Evolutionary conservation across 495 filamentous ascomycete genomes (phyloP).

Genomic region (Xylaria venustula): DNA sequence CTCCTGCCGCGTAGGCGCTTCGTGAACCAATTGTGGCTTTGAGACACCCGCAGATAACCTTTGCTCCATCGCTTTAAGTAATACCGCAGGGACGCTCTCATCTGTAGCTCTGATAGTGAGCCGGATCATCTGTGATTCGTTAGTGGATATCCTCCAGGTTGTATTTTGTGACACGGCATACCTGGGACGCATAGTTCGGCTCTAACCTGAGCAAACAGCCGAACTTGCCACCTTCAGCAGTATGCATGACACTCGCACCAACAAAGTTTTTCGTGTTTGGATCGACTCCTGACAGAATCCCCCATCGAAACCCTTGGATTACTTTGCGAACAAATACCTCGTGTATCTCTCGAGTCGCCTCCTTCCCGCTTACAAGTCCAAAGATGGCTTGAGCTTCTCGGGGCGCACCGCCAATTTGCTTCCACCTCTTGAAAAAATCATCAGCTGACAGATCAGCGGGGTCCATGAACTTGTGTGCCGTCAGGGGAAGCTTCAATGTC

Average conservation of each 20-base stretch:
- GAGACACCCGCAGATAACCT: conserved; percentile 56
- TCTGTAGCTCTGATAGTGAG: conserved; percentile 94
- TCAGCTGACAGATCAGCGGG: conserved; percentile 76
- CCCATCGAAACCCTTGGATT: conserved; percentile 84
- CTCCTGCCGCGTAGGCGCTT: conserved; percentile 38
- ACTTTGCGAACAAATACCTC: conserved; percentile 62
- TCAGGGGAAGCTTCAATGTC: conserved; percentile 85
- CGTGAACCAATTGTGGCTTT: conserved; percentile 33
- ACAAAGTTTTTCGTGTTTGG: conserved; percentile 91
- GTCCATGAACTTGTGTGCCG: conserved; percentile 95
- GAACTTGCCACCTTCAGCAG: conserved; percentile 79
- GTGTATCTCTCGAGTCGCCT: conserved; percentile 52
- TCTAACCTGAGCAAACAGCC: conserved; percentile 92
- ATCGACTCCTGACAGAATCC: conserved; percentile 79
- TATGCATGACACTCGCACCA: conserved; percentile 86
- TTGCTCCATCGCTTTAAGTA: conserved; percentile 86
- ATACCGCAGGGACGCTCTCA: conserved; percentile 74
- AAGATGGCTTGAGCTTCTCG: conserved; percentile 88
- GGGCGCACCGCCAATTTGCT: conserved; percentile 88
- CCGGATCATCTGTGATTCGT: conserved; percentile 76
- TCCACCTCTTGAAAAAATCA: conserved; percentile 98
- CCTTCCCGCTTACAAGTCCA: conserved; percentile 52
- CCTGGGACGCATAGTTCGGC: conserved; percentile 88
- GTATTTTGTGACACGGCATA: conserved; percentile 36
- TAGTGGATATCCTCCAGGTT: conserved; percentile 16